Evolutionary conservation across 768 basidiomycete genomes (phyloP).

Genomic region (Russula griseocarnosa): DNA sequence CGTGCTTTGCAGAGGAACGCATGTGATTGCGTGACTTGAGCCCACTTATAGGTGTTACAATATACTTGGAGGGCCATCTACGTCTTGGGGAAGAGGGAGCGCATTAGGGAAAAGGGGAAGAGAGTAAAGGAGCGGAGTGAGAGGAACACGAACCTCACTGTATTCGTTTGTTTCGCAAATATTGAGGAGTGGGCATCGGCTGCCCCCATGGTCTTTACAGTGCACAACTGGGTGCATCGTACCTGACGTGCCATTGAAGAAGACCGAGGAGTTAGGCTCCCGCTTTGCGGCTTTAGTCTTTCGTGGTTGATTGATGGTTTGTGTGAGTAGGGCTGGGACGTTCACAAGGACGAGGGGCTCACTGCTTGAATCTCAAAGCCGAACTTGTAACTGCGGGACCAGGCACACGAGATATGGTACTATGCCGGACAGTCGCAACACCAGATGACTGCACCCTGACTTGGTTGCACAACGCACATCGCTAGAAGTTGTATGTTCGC

Average conservation of each 20-base stretch:
- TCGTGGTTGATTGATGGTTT: not conserved
- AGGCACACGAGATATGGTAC: slow-evolving; percentile 89
- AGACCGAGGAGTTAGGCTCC: slow-evolving; percentile 59
- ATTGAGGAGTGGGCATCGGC: slow-evolving; percentile 66
- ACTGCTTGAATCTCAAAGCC: slow-evolving; percentile 91
- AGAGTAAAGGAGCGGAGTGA: not conserved
- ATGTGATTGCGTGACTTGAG: slow-evolving; percentile 66
- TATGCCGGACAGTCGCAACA: slow-evolving; percentile 79
- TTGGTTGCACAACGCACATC: slow-evolving; percentile 70
- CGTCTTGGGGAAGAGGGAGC: not conserved
- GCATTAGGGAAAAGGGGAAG: not conserved
- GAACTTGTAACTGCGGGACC: slow-evolving; percentile 76
- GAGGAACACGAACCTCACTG: slow-evolving; percentile 58
- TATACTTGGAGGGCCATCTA: slow-evolving; percentile 91
- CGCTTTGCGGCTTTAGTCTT: slow-evolving; percentile 77
- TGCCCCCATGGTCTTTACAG: slow-evolving; percentile 27
- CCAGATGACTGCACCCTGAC: slow-evolving; percentile 74
- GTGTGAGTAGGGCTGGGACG: not conserved
- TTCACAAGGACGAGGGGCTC: slow-evolving; percentile 33
- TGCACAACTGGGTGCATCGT: slow-evolving; percentile 27
- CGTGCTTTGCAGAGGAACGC: slow-evolving; percentile 85
- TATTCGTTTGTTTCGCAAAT: slow-evolving; percentile 82
- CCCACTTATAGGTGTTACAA: slow-evolving; percentile 79
- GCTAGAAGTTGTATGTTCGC: slow-evolving; percentile 40
- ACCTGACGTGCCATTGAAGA: slow-evolving; percentile 58